Evolutionary conservation across 2,329 filamentous ascomycete species (phyloP).

Genomic region (Karstenula rhodostoma): DNA sequence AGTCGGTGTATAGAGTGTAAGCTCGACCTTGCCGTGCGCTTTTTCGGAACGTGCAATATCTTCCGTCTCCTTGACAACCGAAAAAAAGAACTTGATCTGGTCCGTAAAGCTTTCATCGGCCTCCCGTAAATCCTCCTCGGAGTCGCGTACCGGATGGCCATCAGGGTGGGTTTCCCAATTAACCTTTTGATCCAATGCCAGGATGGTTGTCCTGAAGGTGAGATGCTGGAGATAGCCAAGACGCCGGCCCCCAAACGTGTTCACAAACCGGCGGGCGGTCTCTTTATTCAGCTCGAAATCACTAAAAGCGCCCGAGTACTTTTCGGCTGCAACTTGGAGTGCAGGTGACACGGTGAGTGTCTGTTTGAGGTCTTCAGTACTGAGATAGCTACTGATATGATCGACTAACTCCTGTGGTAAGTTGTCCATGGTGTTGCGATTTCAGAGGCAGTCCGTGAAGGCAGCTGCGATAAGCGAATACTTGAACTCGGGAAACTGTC

Average conservation of each 20-base stretch:
- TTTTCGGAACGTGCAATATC: conserved; percentile 3
- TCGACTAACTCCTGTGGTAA: conserved; percentile 30
- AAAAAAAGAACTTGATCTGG: conserved; percentile 10
- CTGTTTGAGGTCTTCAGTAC: conserved; percentile 24
- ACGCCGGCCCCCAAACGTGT: conserved; percentile 21
- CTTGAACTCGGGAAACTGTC: conserved; percentile 1
- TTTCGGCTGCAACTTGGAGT: conserved; percentile 25
- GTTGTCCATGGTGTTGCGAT: conserved; percentile 21
- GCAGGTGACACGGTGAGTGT: conserved; percentile 19
- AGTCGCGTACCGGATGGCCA: conserved; percentile 1
- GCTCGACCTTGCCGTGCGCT: background rate
- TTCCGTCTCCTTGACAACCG: conserved; percentile 5
- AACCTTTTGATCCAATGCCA: conserved; percentile 9
- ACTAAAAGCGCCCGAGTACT: conserved; percentile 21
- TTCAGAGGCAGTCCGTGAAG: conserved; percentile 2
- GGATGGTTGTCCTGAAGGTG: conserved; percentile 16
- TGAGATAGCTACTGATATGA: conserved; percentile 24
- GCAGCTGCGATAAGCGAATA: conserved; percentile 6
- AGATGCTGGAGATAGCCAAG: conserved; percentile 21
- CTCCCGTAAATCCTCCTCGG: conserved; percentile 6
- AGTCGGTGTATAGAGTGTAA: conserved; percentile 12
- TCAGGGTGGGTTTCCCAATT: conserved; percentile 3
- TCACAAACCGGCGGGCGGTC: conserved; percentile 19
- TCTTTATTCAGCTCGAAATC: conserved; percentile 16
- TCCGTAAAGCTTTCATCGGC: conserved; percentile 7